Evolutionary conservation across 1,139 yeast genomes (phyloP), one percentile per base, ranked within the genome.

Genomic region (Diutina catenulata): DNA sequence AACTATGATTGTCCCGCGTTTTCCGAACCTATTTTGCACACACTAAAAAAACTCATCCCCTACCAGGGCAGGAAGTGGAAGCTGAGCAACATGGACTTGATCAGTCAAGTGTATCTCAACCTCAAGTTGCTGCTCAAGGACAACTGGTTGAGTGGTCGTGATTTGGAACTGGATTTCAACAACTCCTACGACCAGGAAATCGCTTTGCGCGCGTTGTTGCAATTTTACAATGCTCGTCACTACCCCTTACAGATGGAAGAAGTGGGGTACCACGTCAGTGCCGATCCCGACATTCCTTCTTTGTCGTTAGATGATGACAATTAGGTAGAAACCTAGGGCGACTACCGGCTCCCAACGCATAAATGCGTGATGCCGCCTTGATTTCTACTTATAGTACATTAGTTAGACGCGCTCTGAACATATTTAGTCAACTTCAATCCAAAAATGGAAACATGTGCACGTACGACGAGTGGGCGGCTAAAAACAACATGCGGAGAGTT

Each of bases 61-160:
- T 86, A 80, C 55, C 88, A 84, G 48, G 96, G 96, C 15, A 75
- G 94, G 43, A 87, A 88, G 55, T 91, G 99, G 99, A 80, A 87
- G 48, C 74, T 87, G 11, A 73, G 77, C 45, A 93, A 91, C 53
- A 91, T 93, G 97, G 95, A 87, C 48, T 62, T 91, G 40, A 84
- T 93, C 6, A 86, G 96, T 0, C 78, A 83, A 43, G 87, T 91
- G 2, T 91, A 83, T 51, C 59, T 91, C 36, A 79, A 84, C 49
- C 73, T 87, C 48, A 72, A 76, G 45, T 62, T 88, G 24, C 74
- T 77, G 14, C 59, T 91, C 38, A 72, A 79, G 43, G 97, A 88
- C 51, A 80, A 78, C 49, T 91, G 98, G 98, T 67, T 91, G 22
- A 79, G 87, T 41, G 94, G 95, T 0, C 72, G 72, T 42, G 95